Conservation (phyloP, 2,329 filamentous ascomycete genomes). For the Rhinocladiella mackenziei region DNA sequence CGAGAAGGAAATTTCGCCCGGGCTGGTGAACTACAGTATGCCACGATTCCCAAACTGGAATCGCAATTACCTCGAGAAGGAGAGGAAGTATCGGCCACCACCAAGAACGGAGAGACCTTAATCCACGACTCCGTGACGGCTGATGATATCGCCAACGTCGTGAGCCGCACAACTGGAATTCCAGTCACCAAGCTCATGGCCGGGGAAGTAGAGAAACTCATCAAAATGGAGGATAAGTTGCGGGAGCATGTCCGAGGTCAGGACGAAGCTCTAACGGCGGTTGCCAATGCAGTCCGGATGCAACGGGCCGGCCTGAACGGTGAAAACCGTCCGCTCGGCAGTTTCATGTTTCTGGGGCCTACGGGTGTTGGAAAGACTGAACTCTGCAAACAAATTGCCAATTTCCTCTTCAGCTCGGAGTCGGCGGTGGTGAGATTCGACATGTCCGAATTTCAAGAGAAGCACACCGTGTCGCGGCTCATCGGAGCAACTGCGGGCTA, state of each 20-base stretch:
- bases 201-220: conserved; percentile 88
- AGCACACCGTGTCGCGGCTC: conserved; percentile 87
- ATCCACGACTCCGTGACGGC: conserved; percentile 93
- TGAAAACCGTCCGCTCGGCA: conserved; percentile 85
- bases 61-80: conserved; percentile 73
- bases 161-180: conserved; percentile 87
- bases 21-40: conserved; percentile 87
- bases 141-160: conserved; percentile 89
- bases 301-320: conserved; percentile 88
- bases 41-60: conserved; percentile 77
- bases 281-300: conserved; percentile 88
- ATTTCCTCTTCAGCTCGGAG: conserved; percentile 89
- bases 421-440: conserved; percentile 89
- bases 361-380: conserved; percentile 98
- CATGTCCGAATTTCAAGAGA: conserved; percentile 97
- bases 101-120: conserved; percentile 53
- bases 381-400: conserved; percentile 90
- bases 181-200: conserved; percentile 88
- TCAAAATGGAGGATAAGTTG: conserved; percentile 91
- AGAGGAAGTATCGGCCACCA: conserved; percentile 36
- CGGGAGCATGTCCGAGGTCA: conserved; percentile 83
- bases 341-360: conserved; percentile 96
- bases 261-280: conserved; percentile 85
- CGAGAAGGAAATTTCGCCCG: conserved; percentile 81
- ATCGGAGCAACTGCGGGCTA: conserved; percentile 94